Percentiles rank a stretch among this genome's conserved stretches.
These are phyloP conservation scores for Colletotrichum sp. DNA, from an alignment of 2,329 filamentous ascomycete genomes.

Conservation along the genomic window DNA sequence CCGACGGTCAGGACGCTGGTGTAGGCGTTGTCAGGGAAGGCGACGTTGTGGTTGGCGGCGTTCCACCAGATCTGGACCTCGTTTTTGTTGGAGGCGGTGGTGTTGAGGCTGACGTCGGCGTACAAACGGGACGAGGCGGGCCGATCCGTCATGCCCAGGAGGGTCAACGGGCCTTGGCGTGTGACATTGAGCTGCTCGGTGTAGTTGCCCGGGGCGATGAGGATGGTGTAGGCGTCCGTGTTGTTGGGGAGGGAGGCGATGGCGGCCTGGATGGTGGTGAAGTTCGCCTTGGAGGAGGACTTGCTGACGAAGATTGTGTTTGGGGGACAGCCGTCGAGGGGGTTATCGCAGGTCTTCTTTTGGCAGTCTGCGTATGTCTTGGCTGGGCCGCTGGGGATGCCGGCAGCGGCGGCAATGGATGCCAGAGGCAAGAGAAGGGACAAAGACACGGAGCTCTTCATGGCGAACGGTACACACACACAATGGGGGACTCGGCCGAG, in stretches of 20 bases:
- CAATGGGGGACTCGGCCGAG: not conserved
- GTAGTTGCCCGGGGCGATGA: slow-evolving; percentile 66
- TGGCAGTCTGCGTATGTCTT: slow-evolving; percentile 35
- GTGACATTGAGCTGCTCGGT: slow-evolving; percentile 71
- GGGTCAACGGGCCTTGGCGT: slow-evolving; percentile 62
- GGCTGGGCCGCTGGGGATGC: slow-evolving; percentile 24
- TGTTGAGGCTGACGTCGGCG: slow-evolving; percentile 45
- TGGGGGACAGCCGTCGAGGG: slow-evolving; percentile 39
- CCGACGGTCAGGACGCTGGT: slow-evolving; percentile 67
- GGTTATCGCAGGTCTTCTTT: slow-evolving; percentile 31
- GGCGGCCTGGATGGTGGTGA: slow-evolving; percentile 43
- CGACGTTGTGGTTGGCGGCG: slow-evolving; percentile 54
- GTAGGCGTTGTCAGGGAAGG: slow-evolving; percentile 63
- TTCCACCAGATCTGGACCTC: slow-evolving; percentile 64
- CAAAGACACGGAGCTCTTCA: slow-evolving; percentile 11
- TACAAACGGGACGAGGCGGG: slow-evolving; percentile 37
- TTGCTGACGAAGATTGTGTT: slow-evolving; percentile 48
- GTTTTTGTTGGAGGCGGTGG: slow-evolving; percentile 39
- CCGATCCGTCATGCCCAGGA: slow-evolving; percentile 61
- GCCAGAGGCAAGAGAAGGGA: not conserved
- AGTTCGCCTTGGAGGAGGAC: slow-evolving; percentile 36
- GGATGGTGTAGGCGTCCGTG: slow-evolving; percentile 55
- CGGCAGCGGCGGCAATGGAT: not conserved
- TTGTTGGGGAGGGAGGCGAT: slow-evolving; percentile 45
- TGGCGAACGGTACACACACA: not conserved